Percentiles rank a stretch among this genome's conserved stretches.
phyloP scores from a whole-genome alignment of 1,284 basidiomycete species.

The Pascua guehoae region DNA sequence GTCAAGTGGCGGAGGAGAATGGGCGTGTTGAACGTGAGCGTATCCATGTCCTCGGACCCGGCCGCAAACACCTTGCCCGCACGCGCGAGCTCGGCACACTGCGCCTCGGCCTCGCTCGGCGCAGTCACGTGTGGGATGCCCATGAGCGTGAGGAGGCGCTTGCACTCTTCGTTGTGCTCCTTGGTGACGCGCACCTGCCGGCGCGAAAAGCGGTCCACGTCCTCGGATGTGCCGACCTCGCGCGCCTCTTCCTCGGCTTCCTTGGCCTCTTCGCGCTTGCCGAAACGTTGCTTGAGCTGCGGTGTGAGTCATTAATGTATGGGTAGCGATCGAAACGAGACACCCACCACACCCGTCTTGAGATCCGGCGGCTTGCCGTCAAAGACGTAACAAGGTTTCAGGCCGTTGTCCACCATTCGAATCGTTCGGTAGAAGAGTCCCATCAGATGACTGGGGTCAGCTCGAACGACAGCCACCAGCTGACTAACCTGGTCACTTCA shows the following conservation, averaged over 20 bases:
- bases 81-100: slow-evolving; percentile 93
- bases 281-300: slow-evolving; percentile 65
- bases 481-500: slow-evolving; percentile 75
- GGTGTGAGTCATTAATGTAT: neutral
- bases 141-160: slow-evolving; percentile 84
- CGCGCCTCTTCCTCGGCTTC: slow-evolving; percentile 94
- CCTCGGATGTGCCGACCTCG: slow-evolving; percentile 88
- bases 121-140: slow-evolving; percentile 93
- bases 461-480: neutral
- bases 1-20: slow-evolving; percentile 93
- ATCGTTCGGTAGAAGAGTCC: slow-evolving; percentile 97
- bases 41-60: slow-evolving; percentile 99
- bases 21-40: slow-evolving; percentile 89
- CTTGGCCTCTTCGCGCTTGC: slow-evolving; percentile 84
- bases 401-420: slow-evolving; percentile 97
- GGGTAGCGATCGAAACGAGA: too few relatives aligned
- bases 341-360: slow-evolving; percentile 88
- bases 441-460: slow-evolving; percentile 75
- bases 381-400: slow-evolving; percentile 97
- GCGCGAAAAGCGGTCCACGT: slow-evolving; percentile 84
- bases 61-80: slow-evolving; percentile 95
- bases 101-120: slow-evolving; percentile 96
- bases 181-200: slow-evolving; percentile 91
- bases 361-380: slow-evolving; percentile 97
- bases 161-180: slow-evolving; percentile 95